Evolutionary conservation across 2,329 filamentous ascomycete species (phyloP), one percentile per base, ranked within the genome.

Genomic region (Rhinocladiella mackenziei): DNA sequence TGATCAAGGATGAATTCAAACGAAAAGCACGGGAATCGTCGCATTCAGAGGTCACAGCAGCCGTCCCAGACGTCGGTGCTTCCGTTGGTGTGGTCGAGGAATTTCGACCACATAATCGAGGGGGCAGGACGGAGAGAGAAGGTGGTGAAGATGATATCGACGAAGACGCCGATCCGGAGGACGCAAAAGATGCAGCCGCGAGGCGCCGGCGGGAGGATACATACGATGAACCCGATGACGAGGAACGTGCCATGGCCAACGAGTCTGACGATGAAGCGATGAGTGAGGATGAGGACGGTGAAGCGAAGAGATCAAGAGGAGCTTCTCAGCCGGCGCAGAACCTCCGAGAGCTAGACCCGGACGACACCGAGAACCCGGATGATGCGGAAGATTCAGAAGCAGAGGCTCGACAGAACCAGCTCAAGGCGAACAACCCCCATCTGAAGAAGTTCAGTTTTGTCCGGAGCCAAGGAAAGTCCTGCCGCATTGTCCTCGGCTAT

Each of bases 141-240:
- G 57, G 60, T 8, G 66, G 63, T 3, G 72, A 70, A 14, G 74
- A 76, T 15, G 79, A 81, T 34, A 82, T 84, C 29, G 84, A 86
- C 45, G 78, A 82, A n/a, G 83, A 81, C 19, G 87, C 81, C 32
- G 89, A 92, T 41, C 82, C 81, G 44, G 86, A 94, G 60, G 87
- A 78, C 47, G 77, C 78, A 43, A 76, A 74, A 49, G 71, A 78
- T 40, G 45, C 45, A 14, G 55, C 55, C 9, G 72, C 72, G 78
- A 37, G 89, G 81, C 3, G 80, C 76, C 51, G 80, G 79, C 56
- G 94, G 88, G 68, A 76, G 81, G 59, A 80, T 77, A 57, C 49
- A 10, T 97, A 96, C 56, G 91, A 88, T 28, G 86, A 83, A 23
- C 94, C 94, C 34, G 92, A 97, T 60, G 89, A 95, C 4, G 91